These are phyloP conservation scores for Acacia concinna DNA, from an alignment of 331 rosid genomes.

Conservation along the genomic window DNA sequence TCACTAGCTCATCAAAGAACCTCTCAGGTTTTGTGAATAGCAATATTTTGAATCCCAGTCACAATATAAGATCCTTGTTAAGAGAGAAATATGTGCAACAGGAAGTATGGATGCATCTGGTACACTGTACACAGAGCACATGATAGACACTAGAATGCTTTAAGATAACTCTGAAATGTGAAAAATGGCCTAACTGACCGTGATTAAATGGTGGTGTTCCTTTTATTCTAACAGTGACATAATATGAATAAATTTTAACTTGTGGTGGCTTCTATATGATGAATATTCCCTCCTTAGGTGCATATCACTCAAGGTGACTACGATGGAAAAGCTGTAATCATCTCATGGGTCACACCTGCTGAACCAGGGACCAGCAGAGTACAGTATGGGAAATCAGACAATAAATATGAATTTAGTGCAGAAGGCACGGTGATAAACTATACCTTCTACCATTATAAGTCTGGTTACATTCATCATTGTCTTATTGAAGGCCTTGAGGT, in stretches of 20 bases:
- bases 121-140: background rate
- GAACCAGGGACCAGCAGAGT: conserved; percentile 67
- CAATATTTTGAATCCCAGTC: background rate
- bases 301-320: conserved; percentile 97
- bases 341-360: conserved; percentile 86
- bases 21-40: conserved; percentile 1
- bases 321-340: conserved; percentile 84
- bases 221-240: conserved; percentile 16
- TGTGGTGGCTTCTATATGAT: background rate
- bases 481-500: conserved; percentile 82
- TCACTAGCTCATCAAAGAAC: conserved; percentile 11
- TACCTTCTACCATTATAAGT: conserved; percentile 73
- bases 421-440: conserved; percentile 62
- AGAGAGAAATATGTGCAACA: background rate
- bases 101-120: background rate
- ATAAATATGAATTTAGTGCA: conserved; percentile 47
- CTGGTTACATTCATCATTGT: conserved; percentile 93
- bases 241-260: conserved; percentile 4
- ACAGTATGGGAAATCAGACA: conserved; percentile 57
- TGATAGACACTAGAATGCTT: background rate
- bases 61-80: background rate
- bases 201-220: background rate
- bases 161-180: conserved; percentile 17
- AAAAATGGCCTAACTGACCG: conserved; percentile 12
- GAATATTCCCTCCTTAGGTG: conserved; percentile 54